These are phyloP conservation scores for Trichoderma asperellum DNA, from an alignment of 2,329 filamentous ascomycete genomes.

Conservation along the genomic window DNA sequence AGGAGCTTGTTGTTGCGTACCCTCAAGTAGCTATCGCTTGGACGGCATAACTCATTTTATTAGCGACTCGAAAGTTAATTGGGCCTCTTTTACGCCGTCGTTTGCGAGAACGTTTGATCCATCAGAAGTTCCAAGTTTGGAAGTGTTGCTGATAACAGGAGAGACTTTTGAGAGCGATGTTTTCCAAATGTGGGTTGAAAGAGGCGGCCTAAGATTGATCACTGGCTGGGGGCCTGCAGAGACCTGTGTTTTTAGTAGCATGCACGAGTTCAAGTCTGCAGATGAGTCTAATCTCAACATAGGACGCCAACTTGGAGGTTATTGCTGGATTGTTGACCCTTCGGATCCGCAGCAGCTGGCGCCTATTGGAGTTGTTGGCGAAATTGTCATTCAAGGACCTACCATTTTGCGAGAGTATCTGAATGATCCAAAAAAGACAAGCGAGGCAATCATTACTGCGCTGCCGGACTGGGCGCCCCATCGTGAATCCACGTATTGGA, in stretches of 20 bases:
- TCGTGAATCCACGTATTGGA: conserved; percentile 8
- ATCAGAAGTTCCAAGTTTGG: conserved; percentile 23
- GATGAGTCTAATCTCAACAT: conserved; percentile 20
- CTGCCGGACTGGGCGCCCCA: conserved; percentile 10
- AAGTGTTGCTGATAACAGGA: conserved; percentile 28
- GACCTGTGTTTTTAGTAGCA: neutral
- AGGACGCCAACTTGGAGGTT: conserved; percentile 15
- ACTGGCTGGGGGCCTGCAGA: conserved; percentile 5
- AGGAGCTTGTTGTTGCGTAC: conserved; percentile 31
- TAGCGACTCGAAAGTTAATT: neutral
- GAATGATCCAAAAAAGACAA: conserved; percentile 30
- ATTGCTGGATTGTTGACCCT: conserved; percentile 27
- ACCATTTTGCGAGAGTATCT: conserved; percentile 32
- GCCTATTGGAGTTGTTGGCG: conserved; percentile 15
- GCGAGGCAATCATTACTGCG: neutral
- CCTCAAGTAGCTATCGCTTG: conserved; percentile 21
- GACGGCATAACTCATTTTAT: conserved; percentile 29
- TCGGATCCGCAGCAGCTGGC: conserved; percentile 4
- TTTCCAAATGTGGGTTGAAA: conserved; percentile 27
- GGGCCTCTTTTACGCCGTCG: conserved; percentile 30
- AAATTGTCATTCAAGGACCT: conserved; percentile 22
- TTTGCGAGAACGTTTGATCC: conserved; percentile 28
- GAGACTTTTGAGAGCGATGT: conserved; percentile 27
- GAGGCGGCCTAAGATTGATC: neutral
- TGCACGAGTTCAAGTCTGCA: conserved; percentile 10